These are phyloP conservation scores for Dactylorhiza incarnata DNA, from an alignment of 106 monocot species.

Conservation along the genomic window DNA sequence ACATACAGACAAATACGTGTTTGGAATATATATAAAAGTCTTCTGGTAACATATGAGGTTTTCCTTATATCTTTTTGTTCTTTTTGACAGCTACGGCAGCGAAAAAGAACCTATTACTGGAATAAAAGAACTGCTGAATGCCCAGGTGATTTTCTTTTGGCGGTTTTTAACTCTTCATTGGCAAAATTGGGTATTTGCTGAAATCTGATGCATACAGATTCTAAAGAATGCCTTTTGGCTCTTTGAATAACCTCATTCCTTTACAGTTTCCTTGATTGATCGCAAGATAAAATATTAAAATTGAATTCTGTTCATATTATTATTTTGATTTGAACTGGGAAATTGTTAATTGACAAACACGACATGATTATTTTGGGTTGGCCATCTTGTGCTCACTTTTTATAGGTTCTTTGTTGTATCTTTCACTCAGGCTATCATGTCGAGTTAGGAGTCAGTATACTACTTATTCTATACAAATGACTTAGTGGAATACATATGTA, in stretches of 20 bases:
- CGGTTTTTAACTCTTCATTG: background rate
- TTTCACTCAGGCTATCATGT: background rate
- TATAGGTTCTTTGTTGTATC: background rate
- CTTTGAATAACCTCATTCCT: no score
- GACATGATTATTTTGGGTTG: background rate
- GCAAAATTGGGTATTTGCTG: background rate
- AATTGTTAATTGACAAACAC: background rate
- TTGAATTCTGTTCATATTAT: background rate
- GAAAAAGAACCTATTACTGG: constrained; percentile 5
- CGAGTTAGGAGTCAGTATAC: background rate
- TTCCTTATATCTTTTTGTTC: background rate
- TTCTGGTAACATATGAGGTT: background rate
- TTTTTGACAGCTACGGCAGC: constrained; percentile 11
- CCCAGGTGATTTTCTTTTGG: constrained; percentile 8
- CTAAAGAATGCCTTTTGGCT: background rate
- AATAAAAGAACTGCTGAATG: background rate
- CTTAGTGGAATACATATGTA: background rate
- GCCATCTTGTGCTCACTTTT: background rate
- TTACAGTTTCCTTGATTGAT: background rate
- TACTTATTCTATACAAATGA: background rate
- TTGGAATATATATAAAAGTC: background rate
- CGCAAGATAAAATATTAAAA: background rate
- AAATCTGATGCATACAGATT: background rate
- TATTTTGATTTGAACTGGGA: background rate
- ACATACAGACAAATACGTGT: background rate